Percentiles rank a stretch among this genome's conserved stretches.
Evolutionary conservation across 2,329 filamentous ascomycete genomes (phyloP).

Genomic region (Chrysoporthe austroafricana): DNA sequence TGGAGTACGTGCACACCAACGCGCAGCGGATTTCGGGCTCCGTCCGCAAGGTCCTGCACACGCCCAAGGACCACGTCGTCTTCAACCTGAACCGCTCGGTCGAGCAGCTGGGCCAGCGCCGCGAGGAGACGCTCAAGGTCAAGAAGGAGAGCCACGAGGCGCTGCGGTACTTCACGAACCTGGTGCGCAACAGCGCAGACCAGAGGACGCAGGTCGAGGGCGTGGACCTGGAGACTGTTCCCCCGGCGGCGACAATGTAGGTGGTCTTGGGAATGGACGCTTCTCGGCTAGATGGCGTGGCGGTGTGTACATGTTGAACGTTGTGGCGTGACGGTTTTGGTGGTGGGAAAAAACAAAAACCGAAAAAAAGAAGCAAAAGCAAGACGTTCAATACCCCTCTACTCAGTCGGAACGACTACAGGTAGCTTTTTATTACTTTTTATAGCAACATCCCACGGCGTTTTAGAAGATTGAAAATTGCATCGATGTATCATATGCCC

Average conservation of each 20-base stretch:
- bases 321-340: background rate
- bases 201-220: conserved; percentile 55
- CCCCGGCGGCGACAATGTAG: conserved; percentile 30
- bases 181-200: conserved; percentile 68
- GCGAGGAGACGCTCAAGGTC: conserved; percentile 82
- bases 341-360: background rate
- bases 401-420: conserved; percentile 25
- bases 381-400: conserved; percentile 24
- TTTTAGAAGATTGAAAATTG: conserved; percentile 5
- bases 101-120: conserved; percentile 77
- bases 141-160: conserved; percentile 84
- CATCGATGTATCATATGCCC: background rate
- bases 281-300: background rate
- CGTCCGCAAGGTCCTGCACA: conserved; percentile 85
- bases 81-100: conserved; percentile 82
- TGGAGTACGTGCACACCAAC: conserved; percentile 94
- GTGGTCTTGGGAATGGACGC: background rate
- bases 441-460: conserved; percentile 13
- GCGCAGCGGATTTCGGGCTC: conserved; percentile 81
- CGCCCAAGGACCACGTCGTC: conserved; percentile 84
- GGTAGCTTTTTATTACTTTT: conserved; percentile 11
- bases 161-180: conserved; percentile 85
- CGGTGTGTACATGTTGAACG: background rate
- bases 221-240: conserved; percentile 60
- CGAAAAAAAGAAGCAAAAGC: background rate